Evolutionary conservation across 83 land plant species (phyloP).

Genomic region (Thuja plicata): DNA sequence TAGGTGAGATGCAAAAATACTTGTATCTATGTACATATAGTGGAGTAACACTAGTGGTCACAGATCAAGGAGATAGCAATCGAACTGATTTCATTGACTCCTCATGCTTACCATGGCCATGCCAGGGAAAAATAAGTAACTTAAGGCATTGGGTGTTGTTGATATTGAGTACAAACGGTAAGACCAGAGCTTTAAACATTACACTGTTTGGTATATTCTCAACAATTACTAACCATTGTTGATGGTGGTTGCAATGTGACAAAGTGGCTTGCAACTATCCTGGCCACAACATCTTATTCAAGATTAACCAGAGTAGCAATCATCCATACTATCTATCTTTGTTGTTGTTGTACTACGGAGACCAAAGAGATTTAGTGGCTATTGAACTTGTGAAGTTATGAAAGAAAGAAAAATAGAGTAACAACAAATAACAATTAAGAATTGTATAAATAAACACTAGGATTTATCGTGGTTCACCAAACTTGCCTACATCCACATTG

Average conservation of each 20-base stretch:
- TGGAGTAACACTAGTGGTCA: constrained; percentile 41
- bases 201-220: not conserved
- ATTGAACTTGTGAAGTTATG: constrained; percentile 39
- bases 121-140: constrained; percentile 19
- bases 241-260: too few relatives aligned
- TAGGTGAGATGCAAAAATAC: constrained; percentile 25
- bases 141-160: constrained; percentile 42
- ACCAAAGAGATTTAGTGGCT: constrained; percentile 21
- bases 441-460: too few relatives aligned
- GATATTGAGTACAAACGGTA: constrained; percentile 18
- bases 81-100: constrained; percentile 43
- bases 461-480: too few relatives aligned
- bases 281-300: constrained; percentile 24
- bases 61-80: constrained; percentile 46
- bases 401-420: too few relatives aligned
- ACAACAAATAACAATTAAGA: too few relatives aligned
- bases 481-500: too few relatives aligned
- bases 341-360: constrained; percentile 26
- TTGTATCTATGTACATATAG: constrained; percentile 26
- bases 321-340: constrained; percentile 42
- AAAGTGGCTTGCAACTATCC: constrained; percentile 31
- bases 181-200: constrained; percentile 27
- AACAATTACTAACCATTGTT: too few relatives aligned
- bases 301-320: constrained; percentile 39
- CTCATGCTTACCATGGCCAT: constrained; percentile 32